Conservation (phyloP, 2,329 filamentous ascomycete genomes). For the Davidsoniella eucalypti region DNA sequence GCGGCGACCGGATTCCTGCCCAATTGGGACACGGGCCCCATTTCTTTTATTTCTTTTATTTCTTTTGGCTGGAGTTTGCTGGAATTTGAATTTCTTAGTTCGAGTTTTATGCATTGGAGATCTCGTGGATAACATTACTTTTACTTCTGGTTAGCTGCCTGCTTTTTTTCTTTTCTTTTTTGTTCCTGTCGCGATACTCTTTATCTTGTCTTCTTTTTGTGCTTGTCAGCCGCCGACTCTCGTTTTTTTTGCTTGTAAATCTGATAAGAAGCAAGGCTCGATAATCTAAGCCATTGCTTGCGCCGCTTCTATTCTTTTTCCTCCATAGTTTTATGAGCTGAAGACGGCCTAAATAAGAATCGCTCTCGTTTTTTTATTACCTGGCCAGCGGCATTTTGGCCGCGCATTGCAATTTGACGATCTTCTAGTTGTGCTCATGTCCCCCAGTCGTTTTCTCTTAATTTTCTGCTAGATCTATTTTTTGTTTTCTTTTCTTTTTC, state of each 20-base stretch:
- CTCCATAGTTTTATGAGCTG: no score
- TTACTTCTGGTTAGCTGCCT: neutral
- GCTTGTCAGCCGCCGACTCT: neutral
- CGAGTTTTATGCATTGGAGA: neutral
- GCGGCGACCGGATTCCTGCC: neutral
- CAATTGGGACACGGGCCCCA: neutral
- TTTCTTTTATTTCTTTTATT: conserved; percentile 1
- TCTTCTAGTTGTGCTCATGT: neutral
- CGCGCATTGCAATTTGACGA: neutral
- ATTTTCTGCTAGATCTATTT: neutral
- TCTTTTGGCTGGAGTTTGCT: neutral
- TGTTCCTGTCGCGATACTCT: neutral
- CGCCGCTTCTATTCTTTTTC: no score
- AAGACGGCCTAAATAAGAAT: no score
- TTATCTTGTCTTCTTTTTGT: neutral
- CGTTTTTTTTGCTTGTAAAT: no score
- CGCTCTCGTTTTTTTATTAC: no score
- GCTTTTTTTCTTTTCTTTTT: neutral
- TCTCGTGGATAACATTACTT: neutral
- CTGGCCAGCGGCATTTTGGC: neutral
- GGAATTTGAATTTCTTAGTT: neutral
- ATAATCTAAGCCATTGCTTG: no score
- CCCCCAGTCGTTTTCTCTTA: neutral
- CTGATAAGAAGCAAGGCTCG: no score
- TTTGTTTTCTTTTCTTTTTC: neutral